phyloP scores from a whole-genome alignment of 768 basidiomycete genomes.

The Suillus bovinus region DNA sequence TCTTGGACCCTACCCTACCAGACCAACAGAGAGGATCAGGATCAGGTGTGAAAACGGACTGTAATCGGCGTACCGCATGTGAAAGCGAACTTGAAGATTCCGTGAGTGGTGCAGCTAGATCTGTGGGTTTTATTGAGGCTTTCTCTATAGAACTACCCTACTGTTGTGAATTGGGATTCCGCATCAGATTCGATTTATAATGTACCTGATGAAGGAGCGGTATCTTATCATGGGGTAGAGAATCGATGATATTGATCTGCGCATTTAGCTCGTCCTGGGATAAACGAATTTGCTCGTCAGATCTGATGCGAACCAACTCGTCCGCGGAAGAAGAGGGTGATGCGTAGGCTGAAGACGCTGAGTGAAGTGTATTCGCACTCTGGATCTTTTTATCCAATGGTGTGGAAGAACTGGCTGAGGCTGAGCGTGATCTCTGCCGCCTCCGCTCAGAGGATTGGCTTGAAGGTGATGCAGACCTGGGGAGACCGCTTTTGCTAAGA shows the following conservation, averaged over 20 bases:
- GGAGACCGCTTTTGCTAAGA: neutral
- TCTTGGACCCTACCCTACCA: neutral
- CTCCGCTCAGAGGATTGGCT: neutral
- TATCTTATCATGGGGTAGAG: neutral
- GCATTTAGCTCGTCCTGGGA: neutral
- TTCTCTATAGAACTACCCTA: neutral
- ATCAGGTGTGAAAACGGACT: neutral
- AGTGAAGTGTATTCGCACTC: neutral
- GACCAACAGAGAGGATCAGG: neutral
- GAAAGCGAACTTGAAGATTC: no score
- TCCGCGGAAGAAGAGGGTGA: neutral
- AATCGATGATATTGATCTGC: neutral
- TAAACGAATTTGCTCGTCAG: neutral
- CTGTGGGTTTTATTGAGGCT: neutral
- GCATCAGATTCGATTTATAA: neutral
- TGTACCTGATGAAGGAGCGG: neutral
- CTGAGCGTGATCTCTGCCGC: neutral
- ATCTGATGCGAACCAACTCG: neutral
- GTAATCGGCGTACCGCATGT: neutral
- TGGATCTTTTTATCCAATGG: neutral
- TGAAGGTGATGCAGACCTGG: constrained; percentile 1
- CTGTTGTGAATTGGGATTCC: neutral
- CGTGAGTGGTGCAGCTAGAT: neutral
- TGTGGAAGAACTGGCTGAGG: neutral
- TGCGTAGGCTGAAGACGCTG: no score